Base-by-base conservation (phyloP, 1,284 basidiomycete genomes). In the Coniophora puteana region DNA sequence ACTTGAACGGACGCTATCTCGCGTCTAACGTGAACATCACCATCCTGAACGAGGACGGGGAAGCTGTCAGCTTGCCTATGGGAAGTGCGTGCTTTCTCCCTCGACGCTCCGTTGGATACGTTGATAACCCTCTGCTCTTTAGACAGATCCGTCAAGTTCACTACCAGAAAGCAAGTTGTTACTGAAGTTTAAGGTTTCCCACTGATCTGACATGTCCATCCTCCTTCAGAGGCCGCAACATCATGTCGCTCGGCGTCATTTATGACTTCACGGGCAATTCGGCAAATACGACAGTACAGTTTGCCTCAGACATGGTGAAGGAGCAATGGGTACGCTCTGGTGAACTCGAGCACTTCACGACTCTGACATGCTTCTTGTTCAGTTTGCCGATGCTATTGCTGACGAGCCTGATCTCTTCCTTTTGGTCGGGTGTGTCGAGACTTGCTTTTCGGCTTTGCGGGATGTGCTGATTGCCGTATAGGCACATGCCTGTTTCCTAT, bases 21-120 rank as follows among this genome's bases (percentile, higher is more conserved):
- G 82, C 89, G 1, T 89, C 84, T 4, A 93, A 93, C 55, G 87
- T 79, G 34, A 90, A 93, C 61, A 90, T 93, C 53, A 92, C 88
- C 0, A 55, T 89, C 8, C 50, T 68, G 8, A 72, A 78, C 51
- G 63, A 73, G 33, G 54, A 76, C 22, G 74, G 72, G 20, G 67
- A 76, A 14, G 50, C 51, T 3, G 65, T 72, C 44, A 78, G 63
- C 50, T 71, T 79, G 0, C 84, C 84, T 0, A 73, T 89, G 38
- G 85, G 86, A 37, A 75, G 79, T 70, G 56, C 51, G 67, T 63
- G 5, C 27, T 12, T 13, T 24, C 20, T 41, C 12, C n/a, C 21
- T 29, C 5, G 11, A n/a, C 22, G 21, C 17, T 7, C 30, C 8
- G 4, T n/a, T 41, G 36, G 3, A 20, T 7, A 29, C 31, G 29